A percentile compares a stretch with the other conserved stretches of the same genome.
phyloP scores from a whole-genome alignment of 805 yeast genomes.

The Pichia insulana region DNA sequence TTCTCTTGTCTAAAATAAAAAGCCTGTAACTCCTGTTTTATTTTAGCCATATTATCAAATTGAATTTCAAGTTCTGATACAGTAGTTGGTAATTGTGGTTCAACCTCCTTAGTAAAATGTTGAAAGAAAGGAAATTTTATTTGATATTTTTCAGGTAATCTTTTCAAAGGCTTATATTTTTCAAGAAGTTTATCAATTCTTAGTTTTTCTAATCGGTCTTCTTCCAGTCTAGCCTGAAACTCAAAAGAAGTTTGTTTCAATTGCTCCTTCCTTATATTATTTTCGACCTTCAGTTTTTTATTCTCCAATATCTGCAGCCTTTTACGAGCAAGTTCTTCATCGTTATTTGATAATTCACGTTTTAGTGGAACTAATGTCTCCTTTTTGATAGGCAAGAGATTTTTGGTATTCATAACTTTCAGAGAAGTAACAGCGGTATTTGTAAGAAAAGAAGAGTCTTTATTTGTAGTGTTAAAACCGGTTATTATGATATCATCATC shows the following conservation, averaged over 20 bases:
- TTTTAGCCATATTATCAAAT: constrained; percentile 1
- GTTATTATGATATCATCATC: constrained; percentile 9
- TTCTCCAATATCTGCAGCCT: constrained; percentile 8
- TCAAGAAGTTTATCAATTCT: constrained; percentile 5
- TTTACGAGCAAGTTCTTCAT: background rate
- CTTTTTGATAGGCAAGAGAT: background rate
- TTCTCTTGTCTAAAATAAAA: constrained; percentile 4
- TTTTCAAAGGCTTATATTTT: constrained; percentile 7
- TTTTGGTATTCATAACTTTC: background rate
- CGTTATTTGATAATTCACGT: background rate
- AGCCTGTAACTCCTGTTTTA: constrained; percentile 2
- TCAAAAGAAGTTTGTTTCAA: background rate
- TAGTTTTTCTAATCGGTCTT: background rate
- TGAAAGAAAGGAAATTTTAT: constrained; percentile 3
- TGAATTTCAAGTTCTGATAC: constrained; percentile 6
- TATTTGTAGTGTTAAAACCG: background rate
- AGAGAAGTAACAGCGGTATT: no score
- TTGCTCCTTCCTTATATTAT: constrained; percentile 5
- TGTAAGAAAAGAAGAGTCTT: no score
- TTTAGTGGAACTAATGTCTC: background rate
- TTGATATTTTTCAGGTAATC: constrained; percentile 13
- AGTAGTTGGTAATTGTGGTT: constrained; percentile 5
- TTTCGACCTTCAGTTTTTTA: constrained; percentile 1
- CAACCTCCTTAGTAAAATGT: background rate
- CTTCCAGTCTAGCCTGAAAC: background rate